Evolutionary conservation across 23 red algal species (phyloP).

Genomic region (Gracilariopsis chorda): DNA sequence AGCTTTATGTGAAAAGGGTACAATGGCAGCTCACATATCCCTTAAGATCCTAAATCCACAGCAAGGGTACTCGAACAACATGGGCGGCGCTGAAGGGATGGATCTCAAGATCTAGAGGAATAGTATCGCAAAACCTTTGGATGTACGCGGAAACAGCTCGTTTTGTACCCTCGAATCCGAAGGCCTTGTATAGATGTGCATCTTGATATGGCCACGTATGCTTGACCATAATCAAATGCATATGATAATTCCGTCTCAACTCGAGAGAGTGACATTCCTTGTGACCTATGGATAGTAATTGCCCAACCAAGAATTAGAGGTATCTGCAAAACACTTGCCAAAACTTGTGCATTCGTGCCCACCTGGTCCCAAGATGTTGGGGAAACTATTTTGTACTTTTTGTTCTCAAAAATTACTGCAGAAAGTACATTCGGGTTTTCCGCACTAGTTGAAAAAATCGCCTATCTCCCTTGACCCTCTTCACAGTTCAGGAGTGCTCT

Average conservation of each 20-base stretch:
- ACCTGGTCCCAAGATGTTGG: background rate
- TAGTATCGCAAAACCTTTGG: constrained; percentile 13
- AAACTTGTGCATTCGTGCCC: constrained; percentile 1
- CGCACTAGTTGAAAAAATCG: background rate
- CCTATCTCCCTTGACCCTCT: too few relatives aligned
- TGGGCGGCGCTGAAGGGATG: too few relatives aligned
- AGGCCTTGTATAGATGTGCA: constrained; percentile 13
- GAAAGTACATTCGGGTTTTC: background rate
- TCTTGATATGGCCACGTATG: constrained; percentile 35
- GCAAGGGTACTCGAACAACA: too few relatives aligned
- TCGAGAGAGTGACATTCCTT: constrained; percentile 22
- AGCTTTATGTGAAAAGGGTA: too few relatives aligned
- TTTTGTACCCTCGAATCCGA: background rate
- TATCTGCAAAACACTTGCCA: background rate
- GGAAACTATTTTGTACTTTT: background rate
- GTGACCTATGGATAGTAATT: constrained; percentile 26
- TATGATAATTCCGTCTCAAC: constrained; percentile 25
- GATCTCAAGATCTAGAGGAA: too few relatives aligned
- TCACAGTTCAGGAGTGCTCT: too few relatives aligned
- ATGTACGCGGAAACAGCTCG: background rate
- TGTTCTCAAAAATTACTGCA: constrained; percentile 29
- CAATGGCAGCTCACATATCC: too few relatives aligned
- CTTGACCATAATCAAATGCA: constrained; percentile 48
- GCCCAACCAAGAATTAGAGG: constrained; percentile 50
- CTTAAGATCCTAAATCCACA: too few relatives aligned